Percentiles rank a stretch among this genome's conserved stretches.
Conservation (phyloP, 495 filamentous ascomycete genomes). For the Aspergillus ellipticus region DNA sequence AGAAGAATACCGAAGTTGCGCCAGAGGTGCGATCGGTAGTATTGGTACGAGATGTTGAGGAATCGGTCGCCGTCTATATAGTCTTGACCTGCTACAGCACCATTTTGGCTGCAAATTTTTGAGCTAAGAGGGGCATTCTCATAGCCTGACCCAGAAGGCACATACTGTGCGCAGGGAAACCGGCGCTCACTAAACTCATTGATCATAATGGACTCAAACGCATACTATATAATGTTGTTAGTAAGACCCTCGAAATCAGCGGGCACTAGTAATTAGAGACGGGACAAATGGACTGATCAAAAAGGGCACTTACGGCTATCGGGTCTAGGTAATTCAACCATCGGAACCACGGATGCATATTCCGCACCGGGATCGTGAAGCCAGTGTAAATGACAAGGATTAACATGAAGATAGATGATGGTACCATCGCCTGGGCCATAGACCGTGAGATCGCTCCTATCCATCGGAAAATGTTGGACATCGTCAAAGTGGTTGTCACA, state of each 20-base stretch:
- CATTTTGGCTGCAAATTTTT: constrained; percentile 58
- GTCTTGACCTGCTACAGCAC: constrained; percentile 53
- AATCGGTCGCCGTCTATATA: constrained; percentile 68
- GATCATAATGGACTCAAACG: constrained; percentile 84
- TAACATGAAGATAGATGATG: constrained; percentile 77
- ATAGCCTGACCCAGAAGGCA: constrained; percentile 57
- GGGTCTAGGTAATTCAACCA: constrained; percentile 90
- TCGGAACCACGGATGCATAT: constrained; percentile 77
- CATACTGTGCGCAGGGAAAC: constrained; percentile 59
- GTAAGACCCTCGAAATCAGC: neutral
- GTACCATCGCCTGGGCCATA: constrained; percentile 79
- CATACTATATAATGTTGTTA: constrained; percentile 46
- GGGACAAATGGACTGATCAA: neutral
- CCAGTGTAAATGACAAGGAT: constrained; percentile 84
- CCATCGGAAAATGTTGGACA: constrained; percentile 79
- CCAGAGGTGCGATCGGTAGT: constrained; percentile 64
- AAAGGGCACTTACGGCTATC: constrained; percentile 45
- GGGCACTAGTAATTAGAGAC: too few relatives aligned
- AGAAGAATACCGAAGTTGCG: constrained; percentile 79
- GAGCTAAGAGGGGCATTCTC: constrained; percentile 35
- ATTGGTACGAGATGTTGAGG: constrained; percentile 56
- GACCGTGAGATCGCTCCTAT: constrained; percentile 78
- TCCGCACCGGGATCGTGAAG: constrained; percentile 70
- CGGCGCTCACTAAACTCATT: constrained; percentile 75
- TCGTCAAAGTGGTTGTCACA: constrained; percentile 61